These are phyloP conservation scores for Neonectria ditissima DNA, from an alignment of 2,329 filamentous ascomycete species.

Conservation along the genomic window DNA sequence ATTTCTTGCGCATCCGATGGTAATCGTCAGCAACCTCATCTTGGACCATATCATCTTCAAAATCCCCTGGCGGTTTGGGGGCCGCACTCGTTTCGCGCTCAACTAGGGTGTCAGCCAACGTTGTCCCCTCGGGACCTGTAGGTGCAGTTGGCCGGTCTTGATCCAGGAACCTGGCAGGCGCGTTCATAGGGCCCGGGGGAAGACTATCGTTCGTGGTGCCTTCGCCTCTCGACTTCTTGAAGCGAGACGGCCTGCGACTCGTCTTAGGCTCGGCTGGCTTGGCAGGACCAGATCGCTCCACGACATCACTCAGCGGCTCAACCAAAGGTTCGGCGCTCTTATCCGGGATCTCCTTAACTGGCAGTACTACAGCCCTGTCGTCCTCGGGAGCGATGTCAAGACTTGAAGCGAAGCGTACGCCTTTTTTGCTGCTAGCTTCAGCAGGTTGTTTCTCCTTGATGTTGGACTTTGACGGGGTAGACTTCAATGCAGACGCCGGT, in stretches of 20 bases:
- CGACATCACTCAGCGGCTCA: slow-evolving; percentile 65
- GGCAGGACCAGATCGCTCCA: slow-evolving; percentile 57
- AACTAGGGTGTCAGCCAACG: slow-evolving; percentile 70
- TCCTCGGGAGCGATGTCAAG: slow-evolving; percentile 74
- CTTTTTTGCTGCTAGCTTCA: slow-evolving; percentile 65
- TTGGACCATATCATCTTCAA: slow-evolving; percentile 76
- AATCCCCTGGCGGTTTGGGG: slow-evolving; percentile 66
- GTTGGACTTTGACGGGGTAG: slow-evolving; percentile 48
- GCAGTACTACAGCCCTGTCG: slow-evolving; percentile 35
- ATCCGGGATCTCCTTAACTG: slow-evolving; percentile 24
- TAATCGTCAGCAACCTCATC: slow-evolving; percentile 87
- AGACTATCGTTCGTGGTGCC: slow-evolving; percentile 31
- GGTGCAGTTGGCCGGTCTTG: slow-evolving; percentile 55
- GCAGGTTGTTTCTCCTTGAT: slow-evolving; percentile 47
- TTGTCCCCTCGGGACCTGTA: slow-evolving; percentile 63
- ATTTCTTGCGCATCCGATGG: slow-evolving; percentile 82
- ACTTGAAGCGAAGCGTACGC: slow-evolving; percentile 81
- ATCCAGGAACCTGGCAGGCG: slow-evolving; percentile 55
- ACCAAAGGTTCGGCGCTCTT: slow-evolving; percentile 50
- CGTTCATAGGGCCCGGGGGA: slow-evolving; percentile 58
- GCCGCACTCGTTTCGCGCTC: slow-evolving; percentile 60
- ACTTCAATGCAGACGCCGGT: slow-evolving; percentile 34
- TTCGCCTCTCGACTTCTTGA: slow-evolving; percentile 58
- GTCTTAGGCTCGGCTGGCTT: slow-evolving; percentile 48
- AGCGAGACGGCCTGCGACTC: slow-evolving; percentile 60